Conservation (phyloP, 2,329 filamentous ascomycete genomes). For the Cladorrhinum sp. region DNA sequence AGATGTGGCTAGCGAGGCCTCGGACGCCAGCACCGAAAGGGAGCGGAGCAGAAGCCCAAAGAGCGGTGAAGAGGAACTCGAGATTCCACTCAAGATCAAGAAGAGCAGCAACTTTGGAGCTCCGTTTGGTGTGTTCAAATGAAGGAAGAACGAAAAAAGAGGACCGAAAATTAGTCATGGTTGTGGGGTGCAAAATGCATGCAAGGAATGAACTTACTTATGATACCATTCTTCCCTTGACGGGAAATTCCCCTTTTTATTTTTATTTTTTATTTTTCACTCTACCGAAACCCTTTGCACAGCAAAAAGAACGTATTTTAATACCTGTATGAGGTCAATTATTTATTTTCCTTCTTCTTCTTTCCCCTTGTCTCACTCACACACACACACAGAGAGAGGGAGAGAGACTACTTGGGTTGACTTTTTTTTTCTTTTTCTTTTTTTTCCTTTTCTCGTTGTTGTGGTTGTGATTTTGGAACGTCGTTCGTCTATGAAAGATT, state of each 20-base stretch:
- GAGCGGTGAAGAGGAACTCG: slow-evolving; percentile 34
- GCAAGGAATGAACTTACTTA: neutral
- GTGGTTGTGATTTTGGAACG: no score
- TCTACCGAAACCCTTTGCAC: neutral
- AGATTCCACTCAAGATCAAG: slow-evolving; percentile 46
- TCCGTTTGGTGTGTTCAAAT: slow-evolving; percentile 39
- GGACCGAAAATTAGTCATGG: neutral
- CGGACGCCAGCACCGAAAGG: slow-evolving; percentile 26
- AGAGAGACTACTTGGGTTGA: no score
- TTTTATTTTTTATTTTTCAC: neutral
- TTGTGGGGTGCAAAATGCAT: neutral
- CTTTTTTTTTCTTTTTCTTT: neutral
- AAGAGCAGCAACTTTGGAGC: slow-evolving; percentile 47
- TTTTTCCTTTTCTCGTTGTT: no score
- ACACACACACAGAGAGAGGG: no score
- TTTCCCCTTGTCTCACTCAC: neutral
- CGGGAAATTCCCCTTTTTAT: neutral
- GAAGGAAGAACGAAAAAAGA: no score
- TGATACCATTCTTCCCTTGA: neutral
- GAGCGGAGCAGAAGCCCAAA: slow-evolving; percentile 22
- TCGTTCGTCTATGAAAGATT: no score
- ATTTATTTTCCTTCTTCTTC: neutral
- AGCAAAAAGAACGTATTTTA: neutral
- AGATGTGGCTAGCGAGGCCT: slow-evolving; percentile 3
- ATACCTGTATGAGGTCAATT: neutral